These are phyloP conservation scores for Chamaenerion angustifolium DNA, from an alignment of 345 rosid genomes.

Conservation along the genomic window DNA sequence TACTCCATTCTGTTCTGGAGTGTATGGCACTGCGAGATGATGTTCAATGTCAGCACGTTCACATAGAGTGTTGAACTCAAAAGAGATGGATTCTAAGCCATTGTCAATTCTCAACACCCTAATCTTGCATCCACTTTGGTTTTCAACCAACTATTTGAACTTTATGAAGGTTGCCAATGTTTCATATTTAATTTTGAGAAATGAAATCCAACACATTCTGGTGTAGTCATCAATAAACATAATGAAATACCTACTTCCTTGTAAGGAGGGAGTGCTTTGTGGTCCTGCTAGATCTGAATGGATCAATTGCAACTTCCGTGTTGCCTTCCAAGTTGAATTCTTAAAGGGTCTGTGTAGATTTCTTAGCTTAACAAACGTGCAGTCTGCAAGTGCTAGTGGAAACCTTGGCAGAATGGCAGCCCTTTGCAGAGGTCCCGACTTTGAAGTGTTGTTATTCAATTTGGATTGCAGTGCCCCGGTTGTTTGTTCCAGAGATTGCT, in stretches of 20 bases:
- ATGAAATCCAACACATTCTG: neutral
- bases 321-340: neutral
- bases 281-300: neutral
- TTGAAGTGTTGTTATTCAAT: neutral
- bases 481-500: neutral
- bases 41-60: neutral
- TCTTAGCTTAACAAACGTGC: neutral
- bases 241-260: neutral
- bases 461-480: no score
- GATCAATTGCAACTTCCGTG: neutral
- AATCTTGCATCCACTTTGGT: neutral
- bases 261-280: neutral
- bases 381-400: neutral
- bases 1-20: neutral
- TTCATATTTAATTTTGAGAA: neutral
- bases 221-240: slow-evolving; percentile 5
- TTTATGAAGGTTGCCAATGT: neutral
- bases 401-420: neutral
- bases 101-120: neutral
- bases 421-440: neutral
- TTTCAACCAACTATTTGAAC: neutral
- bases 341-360: neutral
- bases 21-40: neutral
- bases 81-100: neutral
- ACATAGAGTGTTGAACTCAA: neutral